Percentiles rank a stretch among this genome's conserved stretches.
Evolutionary conservation across 2,329 filamentous ascomycete genomes (phyloP).

Genomic region (Pseudocercospora vitis): DNA sequence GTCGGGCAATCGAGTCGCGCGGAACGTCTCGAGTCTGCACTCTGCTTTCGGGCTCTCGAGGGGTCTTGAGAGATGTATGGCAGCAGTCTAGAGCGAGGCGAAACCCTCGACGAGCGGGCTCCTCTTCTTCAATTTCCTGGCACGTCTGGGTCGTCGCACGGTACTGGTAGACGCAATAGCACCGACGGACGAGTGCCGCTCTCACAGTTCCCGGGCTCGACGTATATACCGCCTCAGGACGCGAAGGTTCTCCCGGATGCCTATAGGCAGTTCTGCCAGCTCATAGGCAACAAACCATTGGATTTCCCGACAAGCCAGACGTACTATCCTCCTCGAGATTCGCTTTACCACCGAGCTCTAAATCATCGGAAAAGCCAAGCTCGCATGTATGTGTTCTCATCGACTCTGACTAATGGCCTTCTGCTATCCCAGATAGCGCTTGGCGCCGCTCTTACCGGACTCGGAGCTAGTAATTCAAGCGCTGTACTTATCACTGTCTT

Average conservation of each 20-base stretch:
- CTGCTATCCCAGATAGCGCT: conserved; percentile 44
- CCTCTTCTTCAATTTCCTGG: conserved; percentile 34
- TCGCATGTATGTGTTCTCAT: conserved; percentile 40
- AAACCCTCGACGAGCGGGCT: conserved; percentile 28
- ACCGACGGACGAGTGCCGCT: conserved; percentile 31
- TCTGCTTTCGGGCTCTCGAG: too few species aligned
- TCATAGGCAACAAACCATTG: conserved; percentile 40
- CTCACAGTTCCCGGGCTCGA: conserved; percentile 31
- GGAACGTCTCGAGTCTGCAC: too few species aligned
- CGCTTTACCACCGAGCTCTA: conserved; percentile 41
- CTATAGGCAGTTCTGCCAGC: conserved; percentile 42
- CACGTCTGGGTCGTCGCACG: conserved; percentile 11
- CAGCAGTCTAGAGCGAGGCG: conserved; percentile 3
- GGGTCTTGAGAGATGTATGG: conserved; percentile 16
- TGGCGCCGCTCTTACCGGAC: conserved; percentile 42
- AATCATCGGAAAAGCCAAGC: conserved; percentile 37
- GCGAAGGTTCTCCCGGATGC: conserved; percentile 18
- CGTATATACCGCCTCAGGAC: conserved; percentile 6
- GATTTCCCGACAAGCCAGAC: conserved; percentile 31
- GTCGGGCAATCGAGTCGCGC: neutral
- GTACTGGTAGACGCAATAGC: conserved; percentile 7
- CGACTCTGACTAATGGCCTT: conserved; percentile 40
- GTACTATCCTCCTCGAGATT: conserved; percentile 32
- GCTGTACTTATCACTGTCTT: conserved; percentile 43
- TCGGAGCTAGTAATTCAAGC: conserved; percentile 40